Base-by-base conservation (phyloP, 1,284 basidiomycete species). In the Mycosarcoma maydis region DNA sequence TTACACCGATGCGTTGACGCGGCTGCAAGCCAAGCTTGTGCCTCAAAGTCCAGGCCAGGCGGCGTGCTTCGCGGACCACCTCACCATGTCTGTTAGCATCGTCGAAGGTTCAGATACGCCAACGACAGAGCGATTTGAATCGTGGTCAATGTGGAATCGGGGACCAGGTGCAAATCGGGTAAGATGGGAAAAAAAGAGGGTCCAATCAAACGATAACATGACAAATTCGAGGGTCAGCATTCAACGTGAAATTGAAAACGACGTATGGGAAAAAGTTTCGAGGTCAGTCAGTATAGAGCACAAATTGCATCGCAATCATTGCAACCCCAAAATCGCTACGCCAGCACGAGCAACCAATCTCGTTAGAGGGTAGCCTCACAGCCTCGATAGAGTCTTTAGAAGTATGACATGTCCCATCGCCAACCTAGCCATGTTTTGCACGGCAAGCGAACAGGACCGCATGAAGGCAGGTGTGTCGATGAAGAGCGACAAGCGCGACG, bases 1-100 rank as follows among this genome's bases (percentile, higher is more conserved):
- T 68, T 46, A 80, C 64, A 24, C 73, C 78, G 8, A 80, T 61
- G 24, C 75, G 66, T 43, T 71, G 70, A 7, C 72, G 68, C 10
- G 57, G 52, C 40, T 70, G 40, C n/a, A 80, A 43, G 14, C 64
- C 66, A 13, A 79, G 68, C 32, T 59, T 68, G 57, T 79, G 55
- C 19, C 64, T 59, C 26, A 78, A 51, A 6, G 66, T 66, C 44
- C 61, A 67, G 9, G 78, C 75, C 29, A 76, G 37, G 27, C 61
- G 44, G n/a, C 61, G 60, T 20, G 73, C 60, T 36, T 69, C 53
- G 17, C 54, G 59, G 20, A 69, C 66, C 1, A 69, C 59, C 27
- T 69, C 58, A 16, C 59, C 66, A 27, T 59, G 66, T 22, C 66
- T 69, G 48, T 42, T 22, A n/a, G n/a, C n/a, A n/a, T 17, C 4